phyloP scores from a whole-genome alignment of 2,329 filamentous ascomycete genomes.

The Beauveria varroae region DNA sequence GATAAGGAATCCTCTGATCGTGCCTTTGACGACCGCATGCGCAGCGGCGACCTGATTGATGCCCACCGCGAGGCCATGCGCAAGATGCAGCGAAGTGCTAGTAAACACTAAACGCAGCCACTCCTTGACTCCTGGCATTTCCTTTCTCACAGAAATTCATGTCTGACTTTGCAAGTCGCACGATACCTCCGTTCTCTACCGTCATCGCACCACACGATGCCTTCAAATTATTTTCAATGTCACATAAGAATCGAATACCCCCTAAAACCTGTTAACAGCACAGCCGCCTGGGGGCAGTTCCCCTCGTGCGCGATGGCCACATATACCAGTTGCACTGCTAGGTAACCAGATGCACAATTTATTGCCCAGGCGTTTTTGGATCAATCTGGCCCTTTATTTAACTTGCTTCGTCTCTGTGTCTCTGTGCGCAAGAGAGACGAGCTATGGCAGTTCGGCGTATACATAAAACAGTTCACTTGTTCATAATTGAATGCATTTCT shows the following conservation, averaged over 20 bases:
- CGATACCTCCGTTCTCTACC: background rate
- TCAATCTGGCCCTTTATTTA: background rate
- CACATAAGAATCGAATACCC: background rate
- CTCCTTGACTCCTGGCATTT: background rate
- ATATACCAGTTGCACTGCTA: conserved; percentile 1
- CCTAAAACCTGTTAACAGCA: background rate
- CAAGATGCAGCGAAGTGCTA: conserved; percentile 58
- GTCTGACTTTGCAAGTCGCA: background rate
- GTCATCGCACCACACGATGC: background rate
- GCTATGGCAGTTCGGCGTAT: background rate
- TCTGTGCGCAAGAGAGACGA: background rate
- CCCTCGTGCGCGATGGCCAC: background rate
- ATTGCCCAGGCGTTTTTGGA: background rate
- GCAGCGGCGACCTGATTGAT: conserved; percentile 65
- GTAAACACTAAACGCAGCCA: conserved; percentile 8
- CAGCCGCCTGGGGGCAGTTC: background rate
- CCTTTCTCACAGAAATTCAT: background rate
- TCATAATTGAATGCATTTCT: background rate
- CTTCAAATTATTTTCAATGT: background rate
- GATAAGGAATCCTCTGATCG: conserved; percentile 53
- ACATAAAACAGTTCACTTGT: background rate
- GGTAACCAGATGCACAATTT: background rate
- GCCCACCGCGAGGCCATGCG: conserved; percentile 73
- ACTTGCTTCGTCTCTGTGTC: background rate
- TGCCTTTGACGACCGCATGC: conserved; percentile 67